phyloP scores from a whole-genome alignment of 2,329 filamentous ascomycete genomes.

The Dothidotthia symphoricarpi region DNA sequence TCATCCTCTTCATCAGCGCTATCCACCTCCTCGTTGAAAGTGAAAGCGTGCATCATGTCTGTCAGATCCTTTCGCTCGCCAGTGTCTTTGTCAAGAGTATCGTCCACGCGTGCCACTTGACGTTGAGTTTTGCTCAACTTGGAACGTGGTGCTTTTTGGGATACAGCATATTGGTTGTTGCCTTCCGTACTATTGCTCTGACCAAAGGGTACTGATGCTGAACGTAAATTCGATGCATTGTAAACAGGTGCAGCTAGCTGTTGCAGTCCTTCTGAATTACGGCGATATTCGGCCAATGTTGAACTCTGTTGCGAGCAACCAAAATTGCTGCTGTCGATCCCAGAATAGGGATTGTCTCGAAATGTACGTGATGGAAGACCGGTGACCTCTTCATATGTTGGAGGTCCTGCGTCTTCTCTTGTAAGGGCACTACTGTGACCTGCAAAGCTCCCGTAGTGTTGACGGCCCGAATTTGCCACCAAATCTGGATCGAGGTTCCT shows the following conservation, averaged over 20 bases:
- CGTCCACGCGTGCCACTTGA: conserved; percentile 16
- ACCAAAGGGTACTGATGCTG: conserved; percentile 17
- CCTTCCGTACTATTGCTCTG: conserved; percentile 5
- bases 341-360: conserved; percentile 22
- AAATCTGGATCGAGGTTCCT: conserved; percentile 9
- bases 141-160: conserved; percentile 13
- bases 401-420: conserved; percentile 7
- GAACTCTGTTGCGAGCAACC: conserved; percentile 2
- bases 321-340: conserved; percentile 3
- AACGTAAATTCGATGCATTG: conserved; percentile 12
- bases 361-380: conserved; percentile 7
- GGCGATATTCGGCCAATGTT: conserved; percentile 20
- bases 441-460: conserved; percentile 27
- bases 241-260: conserved; percentile 24
- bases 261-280: conserved; percentile 26
- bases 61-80: conserved; percentile 34
- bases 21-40: conserved; percentile 25
- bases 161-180: conserved; percentile 1
- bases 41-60: conserved; percentile 37
- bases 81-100: conserved; percentile 32
- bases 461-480: conserved; percentile 14
- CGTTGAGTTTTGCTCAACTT: conserved; percentile 26
- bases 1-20: conserved; percentile 19
- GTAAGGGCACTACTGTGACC: conserved; percentile 14
- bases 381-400: conserved; percentile 12